Percentiles rank a stretch among this genome's conserved stretches.
phyloP scores from a whole-genome alignment of 2,329 filamentous ascomycete species.

The Xylariaceae sp. region DNA sequence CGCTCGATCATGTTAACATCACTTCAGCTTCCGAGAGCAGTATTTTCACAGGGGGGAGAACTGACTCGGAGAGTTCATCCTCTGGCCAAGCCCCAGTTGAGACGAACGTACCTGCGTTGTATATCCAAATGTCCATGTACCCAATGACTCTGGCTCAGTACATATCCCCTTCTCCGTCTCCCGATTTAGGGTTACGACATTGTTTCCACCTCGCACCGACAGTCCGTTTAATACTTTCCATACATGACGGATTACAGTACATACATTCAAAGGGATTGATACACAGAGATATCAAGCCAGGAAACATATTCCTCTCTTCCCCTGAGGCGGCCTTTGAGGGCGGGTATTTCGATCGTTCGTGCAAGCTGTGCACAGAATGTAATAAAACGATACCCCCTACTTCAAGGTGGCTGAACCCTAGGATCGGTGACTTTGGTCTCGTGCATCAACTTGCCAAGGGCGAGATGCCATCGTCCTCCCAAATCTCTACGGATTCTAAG shows the following conservation, averaged over 20 bases:
- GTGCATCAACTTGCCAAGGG: conserved; percentile 58
- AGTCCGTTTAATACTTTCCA: conserved; percentile 60
- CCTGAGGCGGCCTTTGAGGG: conserved; percentile 42
- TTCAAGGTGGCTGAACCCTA: conserved; percentile 57
- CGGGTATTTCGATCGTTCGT: conserved; percentile 40
- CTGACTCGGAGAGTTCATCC: conserved; percentile 42
- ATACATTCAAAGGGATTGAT: conserved; percentile 66
- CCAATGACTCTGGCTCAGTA: conserved; percentile 66
- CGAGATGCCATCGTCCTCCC: conserved; percentile 35
- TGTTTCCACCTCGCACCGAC: conserved; percentile 69
- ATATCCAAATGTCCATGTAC: conserved; percentile 74
- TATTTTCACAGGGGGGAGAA: conserved; percentile 40
- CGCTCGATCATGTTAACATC: conserved; percentile 37
- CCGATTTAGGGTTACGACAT: conserved; percentile 46
- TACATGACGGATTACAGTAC: conserved; percentile 68
- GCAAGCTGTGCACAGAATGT: conserved; percentile 28
- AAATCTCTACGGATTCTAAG: conserved; percentile 15
- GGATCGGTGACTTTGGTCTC: conserved; percentile 72
- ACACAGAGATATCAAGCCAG: conserved; percentile 71
- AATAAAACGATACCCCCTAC: neutral
- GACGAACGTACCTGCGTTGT: conserved; percentile 54
- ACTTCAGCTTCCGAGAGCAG: conserved; percentile 34
- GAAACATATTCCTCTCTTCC: conserved; percentile 68
- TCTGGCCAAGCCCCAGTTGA: conserved; percentile 36
- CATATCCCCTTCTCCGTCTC: conserved; percentile 39